phyloP scores from a whole-genome alignment of 139 green algal species.

The Tetraselmis chui region DNA sequence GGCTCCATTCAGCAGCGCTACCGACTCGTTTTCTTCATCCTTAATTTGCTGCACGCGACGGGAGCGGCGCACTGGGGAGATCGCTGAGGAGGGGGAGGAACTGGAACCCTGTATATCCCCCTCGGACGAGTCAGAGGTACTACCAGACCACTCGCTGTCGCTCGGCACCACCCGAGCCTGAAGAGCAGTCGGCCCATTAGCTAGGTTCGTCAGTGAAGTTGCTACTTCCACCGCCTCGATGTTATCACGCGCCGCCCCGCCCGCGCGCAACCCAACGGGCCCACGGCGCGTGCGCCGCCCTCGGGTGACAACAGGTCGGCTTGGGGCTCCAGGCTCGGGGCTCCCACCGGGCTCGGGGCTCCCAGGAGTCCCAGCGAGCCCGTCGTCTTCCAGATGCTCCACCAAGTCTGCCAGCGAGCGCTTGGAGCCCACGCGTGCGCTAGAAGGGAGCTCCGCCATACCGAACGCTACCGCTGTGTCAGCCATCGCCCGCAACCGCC shows the following conservation, averaged over 20 bases:
- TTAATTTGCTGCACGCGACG: not conserved
- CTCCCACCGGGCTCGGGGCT: not conserved
- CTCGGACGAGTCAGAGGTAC: not conserved
- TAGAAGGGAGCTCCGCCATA: no score
- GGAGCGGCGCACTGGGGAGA: not conserved
- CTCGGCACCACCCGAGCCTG: no score
- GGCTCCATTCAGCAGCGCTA: not conserved
- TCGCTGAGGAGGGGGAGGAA: no score
- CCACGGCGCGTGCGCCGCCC: not conserved
- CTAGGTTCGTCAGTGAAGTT: not conserved
- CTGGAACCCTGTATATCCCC: not conserved
- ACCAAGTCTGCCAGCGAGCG: not conserved
- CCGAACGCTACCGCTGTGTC: no score
- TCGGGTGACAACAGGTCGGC: not conserved
- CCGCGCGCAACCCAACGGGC: not conserved
- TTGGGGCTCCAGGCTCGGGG: not conserved
- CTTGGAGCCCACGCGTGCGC: not conserved
- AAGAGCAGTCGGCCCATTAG: not conserved
- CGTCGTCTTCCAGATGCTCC: not conserved
- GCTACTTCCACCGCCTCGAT: not conserved
- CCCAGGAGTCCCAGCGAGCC: not conserved
- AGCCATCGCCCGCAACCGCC: no score
- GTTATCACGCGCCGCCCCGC: not conserved
- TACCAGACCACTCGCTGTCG: no score
- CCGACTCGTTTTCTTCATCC: not conserved